These are phyloP conservation scores for Vigna hirtella DNA, from an alignment of 306 rosid genomes.

Conservation along the genomic window DNA sequence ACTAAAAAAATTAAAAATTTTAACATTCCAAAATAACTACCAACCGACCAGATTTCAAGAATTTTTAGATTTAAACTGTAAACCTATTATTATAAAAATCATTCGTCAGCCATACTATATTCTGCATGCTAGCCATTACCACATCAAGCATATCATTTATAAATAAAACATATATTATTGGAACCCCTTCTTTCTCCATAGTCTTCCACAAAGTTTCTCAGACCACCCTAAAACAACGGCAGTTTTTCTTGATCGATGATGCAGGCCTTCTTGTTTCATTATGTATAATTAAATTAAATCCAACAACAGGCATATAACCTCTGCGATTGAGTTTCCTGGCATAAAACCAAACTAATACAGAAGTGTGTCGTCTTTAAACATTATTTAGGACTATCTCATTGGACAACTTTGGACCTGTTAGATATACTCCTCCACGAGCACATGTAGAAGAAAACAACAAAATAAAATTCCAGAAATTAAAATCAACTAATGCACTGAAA, in stretches of 20 bases:
- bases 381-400: not conserved
- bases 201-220: not conserved
- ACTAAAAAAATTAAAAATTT: not conserved
- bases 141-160: not conserved
- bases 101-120: no score
- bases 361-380: not conserved
- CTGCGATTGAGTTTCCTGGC: not conserved
- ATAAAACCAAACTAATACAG: slow-evolving; percentile 1
- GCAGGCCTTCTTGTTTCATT: not conserved
- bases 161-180: not conserved
- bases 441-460: not conserved
- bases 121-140: no score
- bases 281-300: not conserved
- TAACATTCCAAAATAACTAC: not conserved
- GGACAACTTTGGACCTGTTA: not conserved
- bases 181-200: not conserved
- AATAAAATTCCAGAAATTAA: not conserved
- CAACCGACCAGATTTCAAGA: not conserved
- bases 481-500: not conserved
- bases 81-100: no score
- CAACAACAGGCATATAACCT: not conserved
- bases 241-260: not conserved
- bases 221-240: not conserved
- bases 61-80: not conserved
- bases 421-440: not conserved